Percentiles rank a stretch among this genome's conserved stretches.
phyloP scores from a whole-genome alignment of 306 rosid species.

The Malus domestica region DNA sequence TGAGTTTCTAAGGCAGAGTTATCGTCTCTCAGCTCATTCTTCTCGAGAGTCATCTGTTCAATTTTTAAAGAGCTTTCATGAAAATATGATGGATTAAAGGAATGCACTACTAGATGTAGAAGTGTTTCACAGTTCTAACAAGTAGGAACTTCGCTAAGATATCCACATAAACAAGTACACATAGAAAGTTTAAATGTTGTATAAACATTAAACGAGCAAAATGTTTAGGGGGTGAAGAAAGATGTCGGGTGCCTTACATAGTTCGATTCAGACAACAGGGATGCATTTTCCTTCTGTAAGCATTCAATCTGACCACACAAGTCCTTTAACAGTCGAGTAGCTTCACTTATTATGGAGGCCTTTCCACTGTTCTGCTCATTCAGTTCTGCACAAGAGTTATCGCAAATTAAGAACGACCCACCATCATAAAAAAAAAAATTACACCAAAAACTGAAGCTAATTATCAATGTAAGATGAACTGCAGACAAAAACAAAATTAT shows the following conservation, averaged over 20 bases:
- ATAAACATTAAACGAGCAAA: background rate
- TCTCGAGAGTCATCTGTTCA: slow-evolving; percentile 65
- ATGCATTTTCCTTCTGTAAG: slow-evolving; percentile 53
- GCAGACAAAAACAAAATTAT: background rate
- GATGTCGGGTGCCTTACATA: slow-evolving; percentile 45
- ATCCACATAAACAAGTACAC: background rate
- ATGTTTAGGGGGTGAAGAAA: background rate
- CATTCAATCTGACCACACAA: slow-evolving; percentile 55
- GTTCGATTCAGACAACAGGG: slow-evolving; percentile 60
- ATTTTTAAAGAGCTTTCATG: slow-evolving; percentile 3
- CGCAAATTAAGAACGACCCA: background rate
- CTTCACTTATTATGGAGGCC: slow-evolving; percentile 58
- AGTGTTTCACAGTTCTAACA: background rate
- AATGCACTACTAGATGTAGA: background rate
- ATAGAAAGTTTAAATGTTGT: background rate
- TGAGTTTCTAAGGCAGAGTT: slow-evolving; percentile 53
- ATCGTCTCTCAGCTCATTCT: slow-evolving; percentile 75
- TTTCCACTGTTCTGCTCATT: slow-evolving; percentile 61
- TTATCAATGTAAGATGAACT: background rate
- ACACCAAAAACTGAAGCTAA: background rate
- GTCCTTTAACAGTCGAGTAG: slow-evolving; percentile 58
- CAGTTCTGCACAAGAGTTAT: slow-evolving; percentile 35
- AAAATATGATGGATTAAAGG: background rate
- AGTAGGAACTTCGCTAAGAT: background rate
- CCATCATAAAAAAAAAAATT: background rate